Base-by-base conservation (phyloP, 2,329 filamentous ascomycete genomes). In the Fusarium sp. region DNA sequence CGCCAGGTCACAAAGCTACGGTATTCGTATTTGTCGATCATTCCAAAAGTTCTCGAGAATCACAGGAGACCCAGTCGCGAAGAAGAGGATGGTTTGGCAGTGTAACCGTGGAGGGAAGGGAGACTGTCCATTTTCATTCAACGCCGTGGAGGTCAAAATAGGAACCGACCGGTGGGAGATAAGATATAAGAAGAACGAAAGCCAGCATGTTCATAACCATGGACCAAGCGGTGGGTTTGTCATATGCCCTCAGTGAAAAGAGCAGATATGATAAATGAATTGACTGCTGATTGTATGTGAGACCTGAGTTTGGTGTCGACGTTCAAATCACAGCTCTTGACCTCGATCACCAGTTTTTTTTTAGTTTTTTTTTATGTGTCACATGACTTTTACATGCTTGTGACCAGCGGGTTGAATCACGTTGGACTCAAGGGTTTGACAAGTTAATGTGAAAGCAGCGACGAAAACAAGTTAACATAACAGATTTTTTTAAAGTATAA, bases 71-170 rank as follows among this genome's bases (percentile, higher is more conserved):
- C 44, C 19, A 19, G 44, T 47, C 28, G 45, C 45, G 35, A 50
- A 42, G 38, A 42, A 50, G 29, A 50, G 46, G 25, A 11, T 41
- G 19, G 46, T 48, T 40, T 39, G 34, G 45, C 45, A 48, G 34
- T 48, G 35, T 32, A 39, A 48, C 25, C 36, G 36, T 19, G 25
- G 13, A 31, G 28, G 22, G 26, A 48, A 48, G 35, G 24, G 7
- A 32, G 26, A 19, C 34, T 48, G 45, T 24, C 45, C 35, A 7
- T 48, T 48, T 39, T 40, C 35, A 12, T 48, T 48, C 5, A 48
- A 48, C n/a, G 45, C 45, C 10, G 35, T 48, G 22, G 45, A 48
- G 35, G 24, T 24, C 29, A 24, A 48, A 3, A 48, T 40, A 32
- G 45, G 45, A n/a, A 48, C 24, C 12, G 45, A 48, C 35, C 25